Evolutionary conservation across 2,329 filamentous ascomycete genomes (phyloP).

Genomic region (Dryadomyces quercivorus): DNA sequence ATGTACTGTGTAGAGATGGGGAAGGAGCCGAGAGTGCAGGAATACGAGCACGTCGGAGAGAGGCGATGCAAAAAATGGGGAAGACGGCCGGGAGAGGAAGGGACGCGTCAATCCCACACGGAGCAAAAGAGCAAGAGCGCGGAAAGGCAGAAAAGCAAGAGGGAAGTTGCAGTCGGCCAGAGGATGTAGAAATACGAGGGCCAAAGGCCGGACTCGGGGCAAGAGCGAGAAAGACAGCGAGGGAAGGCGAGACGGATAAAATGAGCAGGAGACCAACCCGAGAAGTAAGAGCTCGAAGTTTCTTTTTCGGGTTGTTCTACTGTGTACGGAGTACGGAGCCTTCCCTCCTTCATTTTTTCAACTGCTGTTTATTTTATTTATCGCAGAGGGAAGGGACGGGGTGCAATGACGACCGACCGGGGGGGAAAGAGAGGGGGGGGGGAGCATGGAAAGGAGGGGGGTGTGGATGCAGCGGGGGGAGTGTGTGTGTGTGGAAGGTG

Average conservation of each 20-base stretch:
- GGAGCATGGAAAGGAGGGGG: not conserved
- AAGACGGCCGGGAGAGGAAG: not conserved
- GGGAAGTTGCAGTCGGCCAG: not conserved
- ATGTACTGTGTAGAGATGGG: not conserved
- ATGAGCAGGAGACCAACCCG: too few species aligned
- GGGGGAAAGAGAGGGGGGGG: slow-evolving; percentile 1
- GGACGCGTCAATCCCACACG: not conserved
- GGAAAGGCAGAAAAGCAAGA: not conserved
- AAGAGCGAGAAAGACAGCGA: too few species aligned
- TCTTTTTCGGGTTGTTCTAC: not conserved
- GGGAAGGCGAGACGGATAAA: not conserved
- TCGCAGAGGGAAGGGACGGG: not conserved
- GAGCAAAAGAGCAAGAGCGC: not conserved
- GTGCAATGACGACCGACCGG: slow-evolving; percentile 10
- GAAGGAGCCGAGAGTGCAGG: not conserved
- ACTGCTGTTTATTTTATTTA: not conserved
- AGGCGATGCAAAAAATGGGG: slow-evolving; percentile 1
- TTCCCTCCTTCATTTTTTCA: too few species aligned
- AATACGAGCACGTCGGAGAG: not conserved
- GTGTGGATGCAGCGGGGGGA: slow-evolving; percentile 1
- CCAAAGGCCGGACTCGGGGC: too few species aligned
- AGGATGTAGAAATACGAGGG: not conserved
- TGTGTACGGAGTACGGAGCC: too few species aligned
- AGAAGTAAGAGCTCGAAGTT: too few species aligned
- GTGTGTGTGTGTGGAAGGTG: not conserved